phyloP scores from a whole-genome alignment of 2,329 filamentous ascomycete genomes.

The Canariomyces notabilis region DNA sequence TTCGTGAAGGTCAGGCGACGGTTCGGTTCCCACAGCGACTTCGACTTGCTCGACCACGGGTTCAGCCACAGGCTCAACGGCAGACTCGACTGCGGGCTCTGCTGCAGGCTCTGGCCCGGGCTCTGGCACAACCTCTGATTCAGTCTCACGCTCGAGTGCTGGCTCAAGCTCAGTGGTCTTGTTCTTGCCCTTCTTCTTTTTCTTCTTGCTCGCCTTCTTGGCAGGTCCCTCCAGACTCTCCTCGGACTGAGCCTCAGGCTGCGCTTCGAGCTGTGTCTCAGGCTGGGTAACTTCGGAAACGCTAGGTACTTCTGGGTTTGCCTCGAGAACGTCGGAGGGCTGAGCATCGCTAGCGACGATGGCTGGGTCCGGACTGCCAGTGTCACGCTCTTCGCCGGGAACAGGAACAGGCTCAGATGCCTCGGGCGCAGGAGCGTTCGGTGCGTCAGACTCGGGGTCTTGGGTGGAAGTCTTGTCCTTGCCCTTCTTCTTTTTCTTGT shows the following conservation, averaged over 20 bases:
- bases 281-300: conserved; percentile 13
- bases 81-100: no score
- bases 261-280: conserved; percentile 1
- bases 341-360: not conserved
- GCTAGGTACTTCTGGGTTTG: not conserved
- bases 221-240: conserved; percentile 6
- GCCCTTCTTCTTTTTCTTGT: conserved; percentile 26
- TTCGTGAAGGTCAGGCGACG: not conserved
- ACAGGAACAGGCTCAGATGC: not conserved
- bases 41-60: not conserved
- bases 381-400: not conserved
- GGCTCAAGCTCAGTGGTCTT: not conserved
- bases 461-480: conserved; percentile 21
- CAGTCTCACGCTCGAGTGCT: not conserved
- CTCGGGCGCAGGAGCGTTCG: conserved; percentile 5
- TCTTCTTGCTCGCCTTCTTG: conserved; percentile 26
- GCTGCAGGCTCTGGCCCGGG: not conserved
- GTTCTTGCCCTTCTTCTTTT: conserved; percentile 21
- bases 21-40: not conserved
- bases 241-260: conserved; percentile 7
- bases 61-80: not conserved
- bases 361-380: not conserved
- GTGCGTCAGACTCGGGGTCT: conserved; percentile 12
- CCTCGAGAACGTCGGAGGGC: not conserved
- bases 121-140: not conserved